phyloP scores from a whole-genome alignment of 805 yeast species.

The Metschnikowia corniflorae region DNA sequence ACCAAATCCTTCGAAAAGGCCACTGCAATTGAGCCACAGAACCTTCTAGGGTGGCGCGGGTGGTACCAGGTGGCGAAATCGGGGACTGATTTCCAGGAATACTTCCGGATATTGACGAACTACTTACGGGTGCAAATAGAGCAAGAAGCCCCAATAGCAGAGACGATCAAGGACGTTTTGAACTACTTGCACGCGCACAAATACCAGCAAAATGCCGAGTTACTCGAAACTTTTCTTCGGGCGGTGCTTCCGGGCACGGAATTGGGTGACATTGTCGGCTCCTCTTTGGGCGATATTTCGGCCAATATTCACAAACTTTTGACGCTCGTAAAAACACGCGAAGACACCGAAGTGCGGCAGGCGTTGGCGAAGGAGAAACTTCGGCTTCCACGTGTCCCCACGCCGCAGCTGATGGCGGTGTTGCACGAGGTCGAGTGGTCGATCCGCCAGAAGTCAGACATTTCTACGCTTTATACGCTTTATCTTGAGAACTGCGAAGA shows the following conservation, averaged over 20 bases:
- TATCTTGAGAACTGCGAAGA: constrained; percentile 57
- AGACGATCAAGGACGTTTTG: constrained; percentile 45
- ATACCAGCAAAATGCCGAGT: constrained; percentile 25
- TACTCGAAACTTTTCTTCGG: constrained; percentile 47
- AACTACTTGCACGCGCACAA: constrained; percentile 40
- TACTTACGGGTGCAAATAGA: constrained; percentile 41
- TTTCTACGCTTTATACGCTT: constrained; percentile 52
- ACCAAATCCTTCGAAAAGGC: constrained; percentile 46
- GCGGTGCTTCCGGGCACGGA: constrained; percentile 54
- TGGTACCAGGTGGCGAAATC: constrained; percentile 45
- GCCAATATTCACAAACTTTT: constrained; percentile 44
- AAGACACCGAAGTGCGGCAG: constrained; percentile 39
- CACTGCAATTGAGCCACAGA: constrained; percentile 45
- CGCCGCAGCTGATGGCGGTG: constrained; percentile 35
- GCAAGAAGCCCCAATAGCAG: constrained; percentile 46
- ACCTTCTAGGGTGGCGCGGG: constrained; percentile 80
- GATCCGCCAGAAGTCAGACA: constrained; percentile 46
- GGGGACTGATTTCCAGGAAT: constrained; percentile 36
- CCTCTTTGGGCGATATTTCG: constrained; percentile 41
- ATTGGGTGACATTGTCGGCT: constrained; percentile 51
- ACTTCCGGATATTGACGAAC: constrained; percentile 46
- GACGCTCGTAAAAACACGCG: constrained; percentile 37
- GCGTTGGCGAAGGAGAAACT: constrained; percentile 46
- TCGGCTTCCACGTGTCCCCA: constrained; percentile 43
- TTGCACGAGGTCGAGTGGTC: constrained; percentile 44